phyloP scores from a whole-genome alignment of 2,329 filamentous ascomycete species.

The Trichophyton equinum region DNA sequence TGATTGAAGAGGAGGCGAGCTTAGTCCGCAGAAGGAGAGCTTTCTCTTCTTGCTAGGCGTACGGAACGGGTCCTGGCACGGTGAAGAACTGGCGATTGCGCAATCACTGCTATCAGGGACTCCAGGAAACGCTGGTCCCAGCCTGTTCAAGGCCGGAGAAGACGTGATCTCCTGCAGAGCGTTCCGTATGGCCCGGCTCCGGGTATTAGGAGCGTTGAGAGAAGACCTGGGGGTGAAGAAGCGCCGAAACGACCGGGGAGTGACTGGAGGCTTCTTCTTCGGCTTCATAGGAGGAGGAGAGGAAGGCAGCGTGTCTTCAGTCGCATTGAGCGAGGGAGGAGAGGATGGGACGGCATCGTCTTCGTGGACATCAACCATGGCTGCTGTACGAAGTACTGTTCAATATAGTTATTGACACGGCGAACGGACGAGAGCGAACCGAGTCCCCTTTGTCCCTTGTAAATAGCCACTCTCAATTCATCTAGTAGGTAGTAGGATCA shows the following conservation, averaged over 20 bases:
- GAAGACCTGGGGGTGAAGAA: constrained; percentile 40
- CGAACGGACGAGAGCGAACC: neutral
- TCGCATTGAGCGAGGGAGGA: constrained; percentile 11
- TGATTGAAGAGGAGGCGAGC: constrained; percentile 36
- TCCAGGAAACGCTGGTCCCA: constrained; percentile 31
- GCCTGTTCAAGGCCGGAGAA: constrained; percentile 29
- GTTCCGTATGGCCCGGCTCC: constrained; percentile 32
- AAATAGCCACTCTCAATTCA: neutral
- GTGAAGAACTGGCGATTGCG: constrained; percentile 17
- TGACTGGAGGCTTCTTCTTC: constrained; percentile 37
- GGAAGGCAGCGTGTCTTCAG: constrained; percentile 25
- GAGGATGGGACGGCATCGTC: constrained; percentile 13
- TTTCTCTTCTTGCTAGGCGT: constrained; percentile 36
- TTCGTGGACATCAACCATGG: constrained; percentile 6
- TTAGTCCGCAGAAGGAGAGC: constrained; percentile 31
- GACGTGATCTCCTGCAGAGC: constrained; percentile 33
- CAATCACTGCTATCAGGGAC: constrained; percentile 23
- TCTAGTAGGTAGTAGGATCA: neutral
- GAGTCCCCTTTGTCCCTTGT: neutral
- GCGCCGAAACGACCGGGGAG: constrained; percentile 38
- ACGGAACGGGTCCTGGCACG: constrained; percentile 21
- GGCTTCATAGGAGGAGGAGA: constrained; percentile 33
- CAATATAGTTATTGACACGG: neutral
- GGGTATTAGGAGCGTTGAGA: constrained; percentile 24
- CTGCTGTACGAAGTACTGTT: neutral